phyloP scores from a whole-genome alignment of 352 stramenopile genomes.

The Globisporangium recalcitrans region DNA sequence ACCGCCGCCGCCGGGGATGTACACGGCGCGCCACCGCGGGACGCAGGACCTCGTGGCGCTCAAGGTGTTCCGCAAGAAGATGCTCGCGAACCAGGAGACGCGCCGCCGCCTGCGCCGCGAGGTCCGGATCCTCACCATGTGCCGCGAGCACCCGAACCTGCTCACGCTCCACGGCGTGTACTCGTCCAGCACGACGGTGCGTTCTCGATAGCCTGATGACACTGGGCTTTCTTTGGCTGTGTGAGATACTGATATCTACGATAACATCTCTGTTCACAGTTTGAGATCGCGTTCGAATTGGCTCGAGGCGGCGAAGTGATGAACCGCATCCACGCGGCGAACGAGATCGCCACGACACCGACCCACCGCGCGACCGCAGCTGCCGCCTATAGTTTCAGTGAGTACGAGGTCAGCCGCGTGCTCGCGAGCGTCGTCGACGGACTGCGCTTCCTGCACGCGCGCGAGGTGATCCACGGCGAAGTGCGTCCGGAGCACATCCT shows the following conservation, averaged over 20 bases:
- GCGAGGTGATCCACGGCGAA: slow-evolving; percentile 54
- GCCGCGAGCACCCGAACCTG: slow-evolving; percentile 49
- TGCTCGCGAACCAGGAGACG: slow-evolving; percentile 36
- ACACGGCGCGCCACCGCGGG: slow-evolving; percentile 43
- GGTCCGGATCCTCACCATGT: slow-evolving; percentile 47
- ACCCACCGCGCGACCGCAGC: background rate
- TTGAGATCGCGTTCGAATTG: slow-evolving; percentile 78
- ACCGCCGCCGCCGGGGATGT: slow-evolving; percentile 41
- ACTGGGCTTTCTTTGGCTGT: background rate
- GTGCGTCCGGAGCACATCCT: slow-evolving; percentile 73
- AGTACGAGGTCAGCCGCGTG: slow-evolving; percentile 52
- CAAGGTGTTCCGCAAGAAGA: slow-evolving; percentile 56
- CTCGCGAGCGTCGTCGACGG: slow-evolving; percentile 38
- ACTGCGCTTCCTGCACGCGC: slow-evolving; percentile 52
- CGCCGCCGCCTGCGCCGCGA: slow-evolving; percentile 67
- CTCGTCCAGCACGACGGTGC: slow-evolving; percentile 28
- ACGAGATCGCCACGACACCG: background rate
- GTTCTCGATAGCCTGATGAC: background rate
- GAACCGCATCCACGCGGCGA: slow-evolving; percentile 23
- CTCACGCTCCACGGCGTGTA: slow-evolving; percentile 65
- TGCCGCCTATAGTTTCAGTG: slow-evolving; percentile 27
- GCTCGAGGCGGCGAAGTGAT: slow-evolving; percentile 60
- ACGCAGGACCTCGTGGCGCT: slow-evolving; percentile 69
- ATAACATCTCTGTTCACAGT: slow-evolving; percentile 17
- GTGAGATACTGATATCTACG: background rate